Base-by-base conservation (phyloP, 768 basidiomycete species). In the Terana coerulea region DNA sequence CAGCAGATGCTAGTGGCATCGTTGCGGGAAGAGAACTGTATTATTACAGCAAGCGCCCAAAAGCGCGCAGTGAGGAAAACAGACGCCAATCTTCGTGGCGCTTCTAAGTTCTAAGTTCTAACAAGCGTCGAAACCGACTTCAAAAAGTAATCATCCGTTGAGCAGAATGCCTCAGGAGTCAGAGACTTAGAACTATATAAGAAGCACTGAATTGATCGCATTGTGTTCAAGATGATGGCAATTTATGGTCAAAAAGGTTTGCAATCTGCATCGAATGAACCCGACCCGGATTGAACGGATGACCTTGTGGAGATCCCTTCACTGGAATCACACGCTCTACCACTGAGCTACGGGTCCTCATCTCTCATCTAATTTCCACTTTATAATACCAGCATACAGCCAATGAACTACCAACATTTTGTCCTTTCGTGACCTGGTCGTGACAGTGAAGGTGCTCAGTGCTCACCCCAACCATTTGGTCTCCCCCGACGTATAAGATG, bases 401-500 rank as follows among this genome's bases (percentile, higher is more conserved):
- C n/a, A n/a, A n/a, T n/a, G n/a, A n/a, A n/a, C n/a, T 34, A n/a
- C 33, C 33, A 34, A 34, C n/a, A 34, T 17, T 34, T 17, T 34
- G 33, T 10, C 10, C 10, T 34, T 34, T 10, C 10, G 10, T 10
- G 10, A 34, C 33, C n/a, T n/a, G 34, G 17, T 11, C 24, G 47
- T 36, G 24, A 26, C 47, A 22, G 2, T 9, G n/a, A 26, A 22
- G 33, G 15, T 29, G 14, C n/a, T n/a, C 10, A 26, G 31, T 47
- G 24, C 28, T 47, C 26, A 12, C n/a, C 28, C 15, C n/a, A 11
- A 11, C 33, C 17, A 19, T 30, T 34, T 31, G 29, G 19, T 30
- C 22, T 9, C 9, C 4, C n/a, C 10, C 49, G 15, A 22, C 9
- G 19, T 12, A 25, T 5, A 54, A 21, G 10, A 82, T 83, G 81